Conservation (phyloP, 495 filamentous ascomycete genomes). For the Aspergillus sparsus region DNA sequence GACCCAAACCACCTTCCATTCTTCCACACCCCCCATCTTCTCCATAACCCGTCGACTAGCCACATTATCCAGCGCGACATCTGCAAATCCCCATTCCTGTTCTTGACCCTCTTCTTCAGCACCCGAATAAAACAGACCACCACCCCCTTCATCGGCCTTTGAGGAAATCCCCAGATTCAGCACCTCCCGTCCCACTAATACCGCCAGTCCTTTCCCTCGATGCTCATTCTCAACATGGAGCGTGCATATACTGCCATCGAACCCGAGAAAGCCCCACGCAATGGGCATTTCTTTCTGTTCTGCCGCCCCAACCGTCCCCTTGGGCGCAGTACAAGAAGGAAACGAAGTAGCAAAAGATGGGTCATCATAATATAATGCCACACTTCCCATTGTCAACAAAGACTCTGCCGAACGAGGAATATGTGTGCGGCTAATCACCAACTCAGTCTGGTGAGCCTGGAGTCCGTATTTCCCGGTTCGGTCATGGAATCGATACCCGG, state of each 20-base stretch:
- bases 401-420: conserved; percentile 38
- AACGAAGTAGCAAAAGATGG: conserved; percentile 8
- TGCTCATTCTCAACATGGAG: conserved; percentile 53
- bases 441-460: conserved; percentile 30
- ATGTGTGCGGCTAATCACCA: conserved; percentile 43
- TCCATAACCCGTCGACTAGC: conserved; percentile 16
- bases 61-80: conserved; percentile 6
- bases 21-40: conserved; percentile 12
- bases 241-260: conserved; percentile 49
- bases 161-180: conserved; percentile 34
- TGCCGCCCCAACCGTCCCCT: background rate
- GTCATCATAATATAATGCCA: conserved; percentile 32
- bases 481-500: conserved; percentile 26
- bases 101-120: background rate
- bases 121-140: background rate
- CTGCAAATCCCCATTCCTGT: conserved; percentile 13
- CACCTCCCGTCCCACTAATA: conserved; percentile 37
- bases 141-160: background rate
- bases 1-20: conserved; percentile 12
- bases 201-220: conserved; percentile 47
- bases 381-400: conserved; percentile 35
- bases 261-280: conserved; percentile 47
- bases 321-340: background rate
- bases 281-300: conserved; percentile 36
- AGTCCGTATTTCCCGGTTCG: conserved; percentile 28